A percentile compares a stretch with the other conserved stretches of the same genome.
phyloP scores from a whole-genome alignment of 2,329 filamentous ascomycete species.

The Exophiala xenobiotica region DNA sequence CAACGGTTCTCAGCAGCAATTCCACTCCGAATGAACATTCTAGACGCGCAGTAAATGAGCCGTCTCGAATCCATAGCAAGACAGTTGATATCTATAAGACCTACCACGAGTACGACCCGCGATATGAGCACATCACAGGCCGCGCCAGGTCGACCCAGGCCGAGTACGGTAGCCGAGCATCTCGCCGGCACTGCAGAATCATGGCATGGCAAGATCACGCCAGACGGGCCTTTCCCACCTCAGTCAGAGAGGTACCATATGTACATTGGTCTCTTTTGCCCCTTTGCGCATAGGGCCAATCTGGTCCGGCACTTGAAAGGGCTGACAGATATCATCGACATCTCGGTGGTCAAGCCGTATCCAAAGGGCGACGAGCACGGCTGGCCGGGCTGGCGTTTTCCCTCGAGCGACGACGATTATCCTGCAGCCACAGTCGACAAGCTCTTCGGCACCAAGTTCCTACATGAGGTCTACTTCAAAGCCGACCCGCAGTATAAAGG shows the following conservation, averaged over 20 bases:
- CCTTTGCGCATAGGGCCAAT: conserved; percentile 62
- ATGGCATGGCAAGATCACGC: conserved; percentile 54
- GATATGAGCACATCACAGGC: conserved; percentile 5
- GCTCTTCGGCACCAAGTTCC: conserved; percentile 57
- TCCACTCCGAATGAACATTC: too few species aligned
- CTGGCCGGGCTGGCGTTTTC: conserved; percentile 65
- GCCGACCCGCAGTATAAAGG: conserved; percentile 61
- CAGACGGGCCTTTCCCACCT: conserved; percentile 49
- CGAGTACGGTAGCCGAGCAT: conserved; percentile 26
- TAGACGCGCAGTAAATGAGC: too few species aligned
- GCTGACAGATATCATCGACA: conserved; percentile 51
- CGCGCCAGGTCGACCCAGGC: conserved; percentile 16
- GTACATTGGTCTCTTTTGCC: conserved; percentile 63
- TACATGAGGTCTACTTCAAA: conserved; percentile 64
- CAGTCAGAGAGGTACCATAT: conserved; percentile 56
- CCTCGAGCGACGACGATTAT: conserved; percentile 53
- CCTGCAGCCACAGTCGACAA: conserved; percentile 60
- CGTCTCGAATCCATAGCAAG: not conserved
- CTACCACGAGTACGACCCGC: not conserved
- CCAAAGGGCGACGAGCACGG: conserved; percentile 64
- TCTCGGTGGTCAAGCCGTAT: conserved; percentile 63
- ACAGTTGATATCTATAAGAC: not conserved
- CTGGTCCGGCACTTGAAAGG: conserved; percentile 59
- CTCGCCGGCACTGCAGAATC: conserved; percentile 25
- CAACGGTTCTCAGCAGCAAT: too few species aligned